A percentile compares a stretch with the other conserved stretches of the same genome.
These are phyloP conservation scores for Vachellia collinsii DNA, from an alignment of 306 rosid species.

Conservation along the genomic window DNA sequence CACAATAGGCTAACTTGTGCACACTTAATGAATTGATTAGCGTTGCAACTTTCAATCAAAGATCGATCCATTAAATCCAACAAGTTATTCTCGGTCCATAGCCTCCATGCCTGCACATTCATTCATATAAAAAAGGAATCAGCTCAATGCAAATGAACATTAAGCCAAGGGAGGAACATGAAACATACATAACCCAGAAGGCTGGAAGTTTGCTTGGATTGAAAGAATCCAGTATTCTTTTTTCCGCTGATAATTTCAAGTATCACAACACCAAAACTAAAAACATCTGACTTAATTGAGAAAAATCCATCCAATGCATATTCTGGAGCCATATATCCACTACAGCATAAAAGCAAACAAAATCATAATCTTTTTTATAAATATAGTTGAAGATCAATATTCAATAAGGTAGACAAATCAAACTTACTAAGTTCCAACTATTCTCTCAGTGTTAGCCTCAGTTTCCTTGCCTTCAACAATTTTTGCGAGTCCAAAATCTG, in stretches of 20 bases:
- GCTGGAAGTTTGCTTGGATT: constrained; percentile 41
- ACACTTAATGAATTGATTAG: neutral
- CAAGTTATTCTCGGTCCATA: constrained; percentile 1
- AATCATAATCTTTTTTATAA: neutral
- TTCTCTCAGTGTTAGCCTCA: constrained; percentile 37
- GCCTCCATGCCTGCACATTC: constrained; percentile 2
- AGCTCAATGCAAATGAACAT: neutral
- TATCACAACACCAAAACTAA: constrained; percentile 62
- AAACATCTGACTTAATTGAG: constrained; percentile 57
- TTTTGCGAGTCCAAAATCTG: constrained; percentile 45
- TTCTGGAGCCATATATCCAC: constrained; percentile 50
- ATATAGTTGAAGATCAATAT: neutral
- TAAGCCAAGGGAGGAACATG: neutral
- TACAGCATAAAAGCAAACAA: neutral
- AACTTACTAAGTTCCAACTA: constrained; percentile 47
- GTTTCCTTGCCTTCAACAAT: constrained; percentile 44
- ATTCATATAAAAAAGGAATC: neutral
- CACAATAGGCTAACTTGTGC: neutral
- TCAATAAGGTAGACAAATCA: neutral
- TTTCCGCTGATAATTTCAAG: constrained; percentile 61
- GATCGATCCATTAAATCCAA: constrained; percentile 1
- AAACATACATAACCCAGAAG: constrained; percentile 54
- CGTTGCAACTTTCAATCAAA: constrained; percentile 7
- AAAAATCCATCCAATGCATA: constrained; percentile 54
- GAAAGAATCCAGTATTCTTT: constrained; percentile 49